A percentile compares a stretch with the other conserved stretches of the same genome.
Conservation (phyloP, 2,329 filamentous ascomycete species). For the Leptographium galeiforme region DNA sequence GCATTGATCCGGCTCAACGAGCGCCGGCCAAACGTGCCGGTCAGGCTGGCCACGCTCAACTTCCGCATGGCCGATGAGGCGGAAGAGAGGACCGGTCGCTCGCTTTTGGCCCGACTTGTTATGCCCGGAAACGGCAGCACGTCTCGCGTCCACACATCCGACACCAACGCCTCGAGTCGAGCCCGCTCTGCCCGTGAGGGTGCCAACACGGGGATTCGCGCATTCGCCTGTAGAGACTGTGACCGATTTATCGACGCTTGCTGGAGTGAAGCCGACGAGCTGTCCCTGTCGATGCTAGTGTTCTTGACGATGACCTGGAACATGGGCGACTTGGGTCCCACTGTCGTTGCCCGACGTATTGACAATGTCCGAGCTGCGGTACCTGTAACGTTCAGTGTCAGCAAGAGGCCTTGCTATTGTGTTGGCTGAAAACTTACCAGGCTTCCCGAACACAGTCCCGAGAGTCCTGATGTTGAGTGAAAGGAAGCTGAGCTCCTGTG, state of each 20-base stretch:
- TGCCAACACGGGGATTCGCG: conserved; percentile 54
- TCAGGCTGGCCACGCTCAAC: conserved; percentile 69
- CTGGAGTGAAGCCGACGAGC: conserved; percentile 25
- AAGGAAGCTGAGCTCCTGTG: conserved; percentile 47
- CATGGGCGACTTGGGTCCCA: conserved; percentile 52
- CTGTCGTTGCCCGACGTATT: conserved; percentile 64
- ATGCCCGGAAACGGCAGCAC: conserved; percentile 74
- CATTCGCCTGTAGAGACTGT: conserved; percentile 60
- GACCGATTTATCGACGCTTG: conserved; percentile 56
- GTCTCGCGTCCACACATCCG: conserved; percentile 76
- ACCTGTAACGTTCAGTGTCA: conserved; percentile 23
- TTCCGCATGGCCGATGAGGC: conserved; percentile 80
- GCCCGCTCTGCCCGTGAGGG: conserved; percentile 64
- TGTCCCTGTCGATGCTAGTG: conserved; percentile 54
- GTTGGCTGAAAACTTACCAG: conserved; percentile 31
- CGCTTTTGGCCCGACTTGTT: conserved; percentile 46
- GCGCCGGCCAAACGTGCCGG: conserved; percentile 61
- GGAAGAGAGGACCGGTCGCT: conserved; percentile 63
- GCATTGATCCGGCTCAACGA: conserved; percentile 41
- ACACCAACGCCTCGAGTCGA: conserved; percentile 58
- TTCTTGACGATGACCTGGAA: conserved; percentile 79
- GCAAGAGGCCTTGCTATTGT: background rate
- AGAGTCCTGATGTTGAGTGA: conserved; percentile 59
- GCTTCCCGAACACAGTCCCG: conserved; percentile 61
- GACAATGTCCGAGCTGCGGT: conserved; percentile 57